phyloP scores from a whole-genome alignment of 2,329 filamentous ascomycete species.

The Xylariales sp. region DNA sequence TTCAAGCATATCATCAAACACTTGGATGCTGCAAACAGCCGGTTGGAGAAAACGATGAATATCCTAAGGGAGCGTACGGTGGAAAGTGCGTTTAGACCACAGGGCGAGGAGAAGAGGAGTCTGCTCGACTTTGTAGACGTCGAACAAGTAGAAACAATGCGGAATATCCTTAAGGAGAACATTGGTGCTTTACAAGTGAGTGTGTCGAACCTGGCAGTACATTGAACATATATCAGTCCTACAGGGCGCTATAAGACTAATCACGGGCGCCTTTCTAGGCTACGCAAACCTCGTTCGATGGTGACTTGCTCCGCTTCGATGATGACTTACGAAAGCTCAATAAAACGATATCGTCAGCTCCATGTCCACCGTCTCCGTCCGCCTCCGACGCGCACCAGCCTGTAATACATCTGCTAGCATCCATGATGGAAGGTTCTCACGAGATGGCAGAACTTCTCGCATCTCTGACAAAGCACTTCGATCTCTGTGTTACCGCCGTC shows the following conservation, averaged over 20 bases:
- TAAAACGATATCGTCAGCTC: slow-evolving; percentile 45
- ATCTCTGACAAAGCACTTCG: slow-evolving; percentile 81
- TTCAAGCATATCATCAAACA: slow-evolving; percentile 57
- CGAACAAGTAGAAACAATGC: slow-evolving; percentile 60
- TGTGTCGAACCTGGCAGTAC: too few species aligned
- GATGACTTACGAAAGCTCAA: slow-evolving; percentile 64
- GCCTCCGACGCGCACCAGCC: slow-evolving; percentile 33
- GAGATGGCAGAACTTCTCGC: slow-evolving; percentile 78
- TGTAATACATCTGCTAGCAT: slow-evolving; percentile 51
- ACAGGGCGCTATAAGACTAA: too few species aligned
- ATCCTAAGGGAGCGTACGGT: slow-evolving; percentile 61
- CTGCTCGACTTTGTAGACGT: slow-evolving; percentile 76
- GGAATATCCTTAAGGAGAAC: slow-evolving; percentile 62
- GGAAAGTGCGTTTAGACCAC: slow-evolving; percentile 57
- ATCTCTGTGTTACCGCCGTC: slow-evolving; percentile 86
- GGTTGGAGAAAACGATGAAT: slow-evolving; percentile 62
- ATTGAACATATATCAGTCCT: too few species aligned
- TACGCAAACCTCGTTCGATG: slow-evolving; percentile 69
- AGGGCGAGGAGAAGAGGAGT: slow-evolving; percentile 53
- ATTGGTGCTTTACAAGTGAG: slow-evolving; percentile 65
- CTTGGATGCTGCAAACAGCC: slow-evolving; percentile 62
- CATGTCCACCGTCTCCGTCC: slow-evolving; percentile 28
- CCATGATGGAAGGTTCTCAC: slow-evolving; percentile 69
- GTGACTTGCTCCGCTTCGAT: slow-evolving; percentile 71
- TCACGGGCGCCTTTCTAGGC: slow-evolving; percentile 39